A percentile compares a stretch with the other conserved stretches of the same genome.
phyloP scores from a whole-genome alignment of 345 rosid species.

The Melastoma malabathricum region DNA sequence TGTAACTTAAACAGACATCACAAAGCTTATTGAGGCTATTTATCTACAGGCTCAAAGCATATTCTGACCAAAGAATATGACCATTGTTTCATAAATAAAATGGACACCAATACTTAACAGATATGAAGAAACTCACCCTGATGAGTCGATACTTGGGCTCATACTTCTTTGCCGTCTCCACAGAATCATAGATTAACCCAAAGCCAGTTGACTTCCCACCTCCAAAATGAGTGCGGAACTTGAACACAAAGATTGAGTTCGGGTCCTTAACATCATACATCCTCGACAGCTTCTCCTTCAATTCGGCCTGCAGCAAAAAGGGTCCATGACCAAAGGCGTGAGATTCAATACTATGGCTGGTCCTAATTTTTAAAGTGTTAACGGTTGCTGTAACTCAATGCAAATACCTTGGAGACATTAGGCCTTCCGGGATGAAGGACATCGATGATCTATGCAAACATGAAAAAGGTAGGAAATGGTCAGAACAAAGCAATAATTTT shows the following conservation, averaged over 20 bases:
- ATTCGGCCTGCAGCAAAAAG: conserved; percentile 39
- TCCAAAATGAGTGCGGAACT: conserved; percentile 94
- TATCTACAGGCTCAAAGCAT: too few relatives aligned
- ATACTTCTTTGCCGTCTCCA: conserved; percentile 81
- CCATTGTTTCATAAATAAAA: too few relatives aligned
- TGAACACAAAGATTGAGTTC: conserved; percentile 82
- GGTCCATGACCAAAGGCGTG: too few relatives aligned
- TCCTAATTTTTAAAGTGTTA: too few relatives aligned
- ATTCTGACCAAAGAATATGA: too few relatives aligned
- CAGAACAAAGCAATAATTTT: not conserved
- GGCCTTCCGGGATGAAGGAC: conserved; percentile 93
- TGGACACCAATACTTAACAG: not conserved
- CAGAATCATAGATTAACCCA: conserved; percentile 83
- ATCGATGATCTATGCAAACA: conserved; percentile 54
- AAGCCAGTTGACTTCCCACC: conserved; percentile 98
- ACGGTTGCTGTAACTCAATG: too few relatives aligned
- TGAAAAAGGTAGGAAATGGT: not conserved
- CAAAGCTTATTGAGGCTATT: too few relatives aligned
- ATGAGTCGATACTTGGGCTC: conserved; percentile 96
- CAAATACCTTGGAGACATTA: conserved; percentile 79
- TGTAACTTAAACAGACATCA: too few relatives aligned
- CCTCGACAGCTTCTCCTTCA: conserved; percentile 70
- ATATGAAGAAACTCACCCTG: conserved; percentile 44
- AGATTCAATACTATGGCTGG: too few relatives aligned
- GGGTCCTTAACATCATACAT: conserved; percentile 90